A percentile compares a stretch with the other conserved stretches of the same genome.
Evolutionary conservation across 1,284 basidiomycete species (phyloP).

Genomic region (Porogramme epimiltina): DNA sequence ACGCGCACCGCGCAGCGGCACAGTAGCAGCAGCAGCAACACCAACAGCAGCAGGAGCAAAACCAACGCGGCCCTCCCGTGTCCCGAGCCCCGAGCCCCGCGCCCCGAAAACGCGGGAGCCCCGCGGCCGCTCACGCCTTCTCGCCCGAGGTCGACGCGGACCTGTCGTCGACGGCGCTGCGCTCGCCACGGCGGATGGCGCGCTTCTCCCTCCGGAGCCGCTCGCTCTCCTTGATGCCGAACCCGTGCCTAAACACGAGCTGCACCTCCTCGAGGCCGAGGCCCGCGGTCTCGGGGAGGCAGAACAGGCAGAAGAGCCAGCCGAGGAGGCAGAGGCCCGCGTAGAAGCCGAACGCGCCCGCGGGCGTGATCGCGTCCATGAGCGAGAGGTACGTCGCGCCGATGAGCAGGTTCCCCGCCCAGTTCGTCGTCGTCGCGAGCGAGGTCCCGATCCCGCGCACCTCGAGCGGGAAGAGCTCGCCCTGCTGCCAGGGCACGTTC

Average conservation of each 20-base stretch:
- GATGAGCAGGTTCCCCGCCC: conserved; percentile 81
- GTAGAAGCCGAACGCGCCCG: conserved; percentile 82
- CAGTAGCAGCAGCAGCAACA: no score
- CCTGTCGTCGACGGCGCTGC: not conserved
- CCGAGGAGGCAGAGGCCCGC: conserved; percentile 74
- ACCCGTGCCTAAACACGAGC: conserved; percentile 58
- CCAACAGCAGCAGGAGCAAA: no score
- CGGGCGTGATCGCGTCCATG: conserved; percentile 74
- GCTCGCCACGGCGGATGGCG: conserved; percentile 13
- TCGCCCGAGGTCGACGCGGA: not conserved
- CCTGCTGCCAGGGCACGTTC: conserved; percentile 89
- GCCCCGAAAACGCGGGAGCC: not conserved
- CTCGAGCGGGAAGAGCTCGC: conserved; percentile 80
- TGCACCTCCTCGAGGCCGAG: conserved; percentile 78
- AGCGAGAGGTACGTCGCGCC: conserved; percentile 80
- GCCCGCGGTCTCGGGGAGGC: conserved; percentile 80
- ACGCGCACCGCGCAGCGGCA: no score
- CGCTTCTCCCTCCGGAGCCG: conserved; percentile 46
- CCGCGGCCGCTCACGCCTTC: not conserved
- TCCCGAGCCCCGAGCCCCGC: not conserved
- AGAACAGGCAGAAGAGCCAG: conserved; percentile 67
- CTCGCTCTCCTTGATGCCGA: conserved; percentile 59
- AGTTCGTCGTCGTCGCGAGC: conserved; percentile 80
- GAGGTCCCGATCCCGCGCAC: conserved; percentile 83
- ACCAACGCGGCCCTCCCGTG: not conserved